Base-by-base conservation (phyloP, 306 rosid species). In the Trichosanthes truncata region DNA sequence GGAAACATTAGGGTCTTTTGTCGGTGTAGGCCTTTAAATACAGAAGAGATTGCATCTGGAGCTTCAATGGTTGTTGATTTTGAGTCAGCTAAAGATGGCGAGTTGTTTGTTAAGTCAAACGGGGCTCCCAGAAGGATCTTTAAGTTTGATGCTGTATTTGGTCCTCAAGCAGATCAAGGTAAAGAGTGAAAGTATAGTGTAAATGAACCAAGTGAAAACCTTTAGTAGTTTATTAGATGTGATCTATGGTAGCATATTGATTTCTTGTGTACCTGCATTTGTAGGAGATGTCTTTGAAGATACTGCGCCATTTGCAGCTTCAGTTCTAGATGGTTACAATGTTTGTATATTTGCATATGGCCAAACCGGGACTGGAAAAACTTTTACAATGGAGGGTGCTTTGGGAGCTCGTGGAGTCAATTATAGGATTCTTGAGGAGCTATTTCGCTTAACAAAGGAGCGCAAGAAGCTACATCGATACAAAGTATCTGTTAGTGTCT, bases 1-100 rank as follows among this genome's bases (percentile, higher is more conserved):
- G 98, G 98, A 87, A 95, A 95, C 89, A 95, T 95, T 79, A 86
- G 98, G 85, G 98, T 92, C 86, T 95, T 90, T 79, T 95, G 98
- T 84, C 86, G 98, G 80, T 95, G 97, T 84, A 92, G 97, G 87
- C 98, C 98, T 63, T 89, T 90, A 35, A 91, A 95, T 80, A 78
- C 83, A 0, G 90, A 91, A 59, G 98, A 95, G 87, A 78, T 83
- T 48, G 74, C 92, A 61, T 84, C 86, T 67, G 97, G 97, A 83
- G 87, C 97, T 76, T 36, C 91, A 67, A 61, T 86, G 93, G 90
- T 91, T 62, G 80, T 93, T 80, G 98, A 91, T 81, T 95, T 92
- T 81, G 98, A 95, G 81, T 85, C 89, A 79, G 91, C 92, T 23
- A 95, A 87, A 84, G 98, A 92, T 62, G 98, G 88, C 11, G 97